Evolutionary conservation across 495 filamentous ascomycete species (phyloP).

Genomic region (Xylaria curta): DNA sequence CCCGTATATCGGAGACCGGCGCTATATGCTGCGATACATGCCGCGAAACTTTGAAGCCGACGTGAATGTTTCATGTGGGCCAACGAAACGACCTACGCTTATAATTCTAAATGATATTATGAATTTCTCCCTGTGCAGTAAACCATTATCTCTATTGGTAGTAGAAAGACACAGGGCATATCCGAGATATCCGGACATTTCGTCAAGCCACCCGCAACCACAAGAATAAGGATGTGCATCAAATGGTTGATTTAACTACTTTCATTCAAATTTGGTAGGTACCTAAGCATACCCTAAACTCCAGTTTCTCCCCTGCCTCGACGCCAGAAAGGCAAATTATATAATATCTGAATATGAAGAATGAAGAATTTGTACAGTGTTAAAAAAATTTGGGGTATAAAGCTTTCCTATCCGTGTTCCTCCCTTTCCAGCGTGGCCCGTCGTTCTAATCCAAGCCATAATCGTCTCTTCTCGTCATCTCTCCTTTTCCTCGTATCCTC

Average conservation of each 20-base stretch:
- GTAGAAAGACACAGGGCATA: not conserved
- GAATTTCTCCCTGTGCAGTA: not conserved
- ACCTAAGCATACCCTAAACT: constrained; percentile 3
- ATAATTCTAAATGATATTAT: not conserved
- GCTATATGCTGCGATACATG: not conserved
- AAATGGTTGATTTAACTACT: not conserved
- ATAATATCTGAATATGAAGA: not conserved
- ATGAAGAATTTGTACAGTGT: constrained; percentile 7
- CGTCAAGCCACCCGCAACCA: not conserved
- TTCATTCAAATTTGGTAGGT: not conserved
- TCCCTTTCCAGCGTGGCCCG: not conserved
- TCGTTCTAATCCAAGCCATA: not conserved
- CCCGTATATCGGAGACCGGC: not conserved
- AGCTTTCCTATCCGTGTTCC: constrained; percentile 7
- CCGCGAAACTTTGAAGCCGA: not conserved
- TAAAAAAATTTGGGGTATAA: constrained; percentile 6
- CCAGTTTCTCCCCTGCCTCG: not conserved
- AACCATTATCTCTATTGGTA: not conserved
- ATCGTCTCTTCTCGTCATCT: not conserved
- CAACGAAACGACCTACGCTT: not conserved
- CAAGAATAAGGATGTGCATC: not conserved
- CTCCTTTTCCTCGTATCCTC: not conserved
- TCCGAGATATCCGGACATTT: not conserved
- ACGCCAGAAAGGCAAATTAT: constrained; percentile 6
- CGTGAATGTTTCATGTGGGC: not conserved